phyloP scores from a whole-genome alignment of 208 protist species.

The Angomonas ambiguus region DNA sequence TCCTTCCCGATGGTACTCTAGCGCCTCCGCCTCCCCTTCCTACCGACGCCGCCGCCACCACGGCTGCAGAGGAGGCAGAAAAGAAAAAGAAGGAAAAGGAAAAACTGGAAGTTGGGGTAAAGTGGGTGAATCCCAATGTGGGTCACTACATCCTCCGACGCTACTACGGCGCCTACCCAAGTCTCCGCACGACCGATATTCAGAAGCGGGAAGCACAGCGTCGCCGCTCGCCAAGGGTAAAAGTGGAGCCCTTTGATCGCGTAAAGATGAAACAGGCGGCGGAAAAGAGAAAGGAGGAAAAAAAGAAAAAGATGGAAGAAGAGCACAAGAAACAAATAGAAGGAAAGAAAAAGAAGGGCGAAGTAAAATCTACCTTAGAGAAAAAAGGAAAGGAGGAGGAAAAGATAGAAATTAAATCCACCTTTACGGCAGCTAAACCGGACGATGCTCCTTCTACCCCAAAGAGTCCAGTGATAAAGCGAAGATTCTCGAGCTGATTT shows the following conservation, averaged over 20 bases:
- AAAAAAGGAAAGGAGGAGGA: neutral
- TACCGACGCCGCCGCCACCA: neutral
- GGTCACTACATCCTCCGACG: slow-evolving; percentile 85
- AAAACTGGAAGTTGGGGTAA: slow-evolving; percentile 22
- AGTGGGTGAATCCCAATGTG: slow-evolving; percentile 83
- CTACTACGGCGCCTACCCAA: slow-evolving; percentile 80
- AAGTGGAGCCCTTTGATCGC: slow-evolving; percentile 39
- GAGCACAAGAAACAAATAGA: neutral
- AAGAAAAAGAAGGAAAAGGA: slow-evolving; percentile 2
- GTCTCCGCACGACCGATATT: slow-evolving; percentile 70
- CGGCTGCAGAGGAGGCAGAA: neutral
- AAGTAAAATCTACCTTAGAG: neutral
- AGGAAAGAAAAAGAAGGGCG: neutral
- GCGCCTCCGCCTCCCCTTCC: neutral
- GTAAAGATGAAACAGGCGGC: neutral
- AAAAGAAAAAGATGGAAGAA: neutral
- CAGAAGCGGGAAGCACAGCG: slow-evolving; percentile 32
- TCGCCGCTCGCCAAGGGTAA: slow-evolving; percentile 42
- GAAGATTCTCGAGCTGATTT: too few species aligned
- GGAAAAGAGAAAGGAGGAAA: neutral
- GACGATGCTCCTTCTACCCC: neutral
- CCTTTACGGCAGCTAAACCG: neutral
- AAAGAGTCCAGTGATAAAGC: neutral
- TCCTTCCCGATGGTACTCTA: neutral
- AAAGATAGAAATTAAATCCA: neutral